phyloP scores from a whole-genome alignment of 2,329 filamentous ascomycete genomes.

The Hymenoscyphus linearis region DNA sequence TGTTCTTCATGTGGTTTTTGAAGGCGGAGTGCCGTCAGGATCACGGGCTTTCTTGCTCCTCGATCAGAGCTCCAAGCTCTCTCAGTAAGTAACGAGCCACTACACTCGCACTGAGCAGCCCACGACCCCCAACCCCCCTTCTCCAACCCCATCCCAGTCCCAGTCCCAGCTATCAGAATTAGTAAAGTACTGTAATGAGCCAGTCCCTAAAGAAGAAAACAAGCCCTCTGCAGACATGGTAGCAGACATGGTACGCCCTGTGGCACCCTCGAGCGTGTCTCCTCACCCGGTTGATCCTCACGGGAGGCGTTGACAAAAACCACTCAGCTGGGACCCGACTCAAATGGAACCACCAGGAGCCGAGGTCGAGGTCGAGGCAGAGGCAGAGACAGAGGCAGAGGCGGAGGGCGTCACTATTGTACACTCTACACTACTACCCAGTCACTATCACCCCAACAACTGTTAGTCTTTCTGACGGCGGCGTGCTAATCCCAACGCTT shows the following conservation, averaged over 20 bases:
- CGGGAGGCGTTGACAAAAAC: conserved; percentile 1
- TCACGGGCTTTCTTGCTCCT: neutral
- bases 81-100: neutral
- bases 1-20: neutral
- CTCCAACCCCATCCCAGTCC: neutral
- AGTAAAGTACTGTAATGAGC: no score
- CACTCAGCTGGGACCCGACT: neutral
- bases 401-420: neutral
- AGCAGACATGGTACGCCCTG: conserved; percentile 2
- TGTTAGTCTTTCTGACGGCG: neutral
- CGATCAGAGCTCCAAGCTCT: neutral
- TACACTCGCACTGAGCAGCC: neutral
- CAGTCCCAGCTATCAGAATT: neutral
- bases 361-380: no score
- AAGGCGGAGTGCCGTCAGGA: neutral
- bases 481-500: neutral
- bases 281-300: conserved; percentile 1
- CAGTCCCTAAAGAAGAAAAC: neutral
- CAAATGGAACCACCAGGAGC: no score
- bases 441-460: neutral
- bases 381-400: neutral
- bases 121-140: neutral
- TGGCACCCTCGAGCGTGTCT: neutral
- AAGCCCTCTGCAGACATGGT: neutral
- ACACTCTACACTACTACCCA: neutral